A percentile compares a stretch with the other conserved stretches of the same genome.
Evolutionary conservation across 1,284 basidiomycete genomes (phyloP).

Genomic region (Crepidotus sp.): DNA sequence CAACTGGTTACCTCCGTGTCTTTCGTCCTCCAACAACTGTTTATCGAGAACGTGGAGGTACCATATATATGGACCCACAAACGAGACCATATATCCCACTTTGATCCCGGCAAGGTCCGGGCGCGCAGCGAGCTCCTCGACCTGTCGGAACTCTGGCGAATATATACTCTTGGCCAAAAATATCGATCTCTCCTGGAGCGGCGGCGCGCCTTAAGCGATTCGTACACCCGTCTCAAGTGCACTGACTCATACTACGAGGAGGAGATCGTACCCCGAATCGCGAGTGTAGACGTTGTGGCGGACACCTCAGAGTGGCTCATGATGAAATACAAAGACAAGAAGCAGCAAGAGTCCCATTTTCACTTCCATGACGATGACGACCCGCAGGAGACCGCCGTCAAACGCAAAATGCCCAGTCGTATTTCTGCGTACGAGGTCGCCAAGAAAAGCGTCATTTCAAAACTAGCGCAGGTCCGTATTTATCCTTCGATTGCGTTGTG

Average conservation of each 20-base stretch:
- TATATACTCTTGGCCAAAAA: conserved; percentile 78
- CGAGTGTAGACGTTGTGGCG: conserved; percentile 81
- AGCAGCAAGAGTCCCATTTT: conserved; percentile 52
- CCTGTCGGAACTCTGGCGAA: conserved; percentile 79
- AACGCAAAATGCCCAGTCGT: conserved; percentile 79
- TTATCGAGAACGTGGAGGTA: conserved; percentile 85
- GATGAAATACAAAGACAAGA: conserved; percentile 78
- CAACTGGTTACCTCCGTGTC: conserved; percentile 78
- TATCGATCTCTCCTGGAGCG: conserved; percentile 80
- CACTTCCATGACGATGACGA: conserved; percentile 66
- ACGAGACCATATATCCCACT: conserved; percentile 80
- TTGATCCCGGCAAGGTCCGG: conserved; percentile 52
- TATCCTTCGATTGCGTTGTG: neutral
- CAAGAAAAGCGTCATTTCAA: conserved; percentile 70
- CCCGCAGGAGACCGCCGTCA: conserved; percentile 39
- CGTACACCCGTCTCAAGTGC: conserved; percentile 58
- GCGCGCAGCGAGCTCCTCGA: conserved; percentile 61
- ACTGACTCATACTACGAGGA: conserved; percentile 68
- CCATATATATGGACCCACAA: conserved; percentile 95
- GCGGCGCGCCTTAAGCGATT: conserved; percentile 49
- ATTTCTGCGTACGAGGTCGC: conserved; percentile 79
- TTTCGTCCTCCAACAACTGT: conserved; percentile 75
- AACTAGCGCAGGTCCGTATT: conserved; percentile 61
- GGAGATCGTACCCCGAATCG: conserved; percentile 53
- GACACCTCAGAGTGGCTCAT: conserved; percentile 90